These are phyloP conservation scores for Aegilops sharonensis DNA, from an alignment of 176 grass and related monocot genomes.

Conservation along the genomic window DNA sequence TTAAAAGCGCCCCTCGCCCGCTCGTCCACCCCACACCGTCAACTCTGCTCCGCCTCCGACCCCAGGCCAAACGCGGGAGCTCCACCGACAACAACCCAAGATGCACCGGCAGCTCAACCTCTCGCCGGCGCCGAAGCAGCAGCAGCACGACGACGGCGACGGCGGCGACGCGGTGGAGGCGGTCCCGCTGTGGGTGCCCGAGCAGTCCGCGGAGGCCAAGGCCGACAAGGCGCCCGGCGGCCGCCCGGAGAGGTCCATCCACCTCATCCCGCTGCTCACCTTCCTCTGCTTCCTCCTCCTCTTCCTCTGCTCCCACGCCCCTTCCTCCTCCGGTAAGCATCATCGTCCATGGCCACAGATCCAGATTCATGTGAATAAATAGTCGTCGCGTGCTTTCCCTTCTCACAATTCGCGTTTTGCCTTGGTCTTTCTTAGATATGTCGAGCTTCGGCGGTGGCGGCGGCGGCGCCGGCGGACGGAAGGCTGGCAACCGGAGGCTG, in stretches of 20 bases:
- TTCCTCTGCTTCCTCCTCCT: constrained; percentile 68
- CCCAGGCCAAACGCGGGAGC: constrained; percentile 27
- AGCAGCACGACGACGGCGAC: constrained; percentile 1
- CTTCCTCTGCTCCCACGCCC: constrained; percentile 61
- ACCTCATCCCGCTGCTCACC: constrained; percentile 66
- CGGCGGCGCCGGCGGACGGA: neutral
- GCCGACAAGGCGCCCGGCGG: constrained; percentile 5
- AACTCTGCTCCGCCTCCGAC: neutral
- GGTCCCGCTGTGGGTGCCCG: constrained; percentile 4
- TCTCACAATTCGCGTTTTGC: neutral
- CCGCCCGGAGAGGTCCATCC: constrained; percentile 45
- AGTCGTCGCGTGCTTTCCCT: neutral
- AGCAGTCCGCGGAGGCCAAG: constrained; percentile 29
- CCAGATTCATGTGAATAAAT: neutral
- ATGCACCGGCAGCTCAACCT: constrained; percentile 47
- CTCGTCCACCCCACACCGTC: neutral
- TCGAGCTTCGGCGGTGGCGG: constrained; percentile 25
- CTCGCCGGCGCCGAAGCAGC: constrained; percentile 29
- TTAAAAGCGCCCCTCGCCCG: neutral
- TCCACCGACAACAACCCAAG: neutral
- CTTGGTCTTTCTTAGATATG: constrained; percentile 19
- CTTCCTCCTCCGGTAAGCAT: constrained; percentile 36
- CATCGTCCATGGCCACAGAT: neutral
- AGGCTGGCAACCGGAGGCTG: constrained; percentile 35
- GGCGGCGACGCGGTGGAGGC: constrained; percentile 24